phyloP scores from a whole-genome alignment of 2,329 filamentous ascomycete species.

The Colletotrichum aenigma region DNA sequence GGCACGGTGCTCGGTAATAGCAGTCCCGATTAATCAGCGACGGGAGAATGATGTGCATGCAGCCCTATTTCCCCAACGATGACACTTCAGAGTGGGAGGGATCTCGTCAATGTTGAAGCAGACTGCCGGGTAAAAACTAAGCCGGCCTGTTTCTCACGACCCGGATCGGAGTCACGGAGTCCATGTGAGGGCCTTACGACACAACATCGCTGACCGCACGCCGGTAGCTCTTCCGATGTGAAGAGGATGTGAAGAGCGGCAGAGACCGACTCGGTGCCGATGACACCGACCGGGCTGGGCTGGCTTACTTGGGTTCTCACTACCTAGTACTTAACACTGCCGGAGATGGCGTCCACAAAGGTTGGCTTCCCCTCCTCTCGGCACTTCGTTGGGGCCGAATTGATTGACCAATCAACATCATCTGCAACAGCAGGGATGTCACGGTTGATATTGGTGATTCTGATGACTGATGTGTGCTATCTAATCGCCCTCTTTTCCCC shows the following conservation, averaged over 20 bases:
- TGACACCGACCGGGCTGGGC: background rate
- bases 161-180: background rate
- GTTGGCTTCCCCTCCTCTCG: background rate
- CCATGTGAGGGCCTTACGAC: background rate
- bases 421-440: background rate
- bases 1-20: background rate
- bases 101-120: background rate
- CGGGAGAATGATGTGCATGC: background rate
- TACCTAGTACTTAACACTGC: background rate
- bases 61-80: background rate
- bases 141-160: background rate
- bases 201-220: background rate
- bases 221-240: background rate
- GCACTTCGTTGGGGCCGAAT: background rate
- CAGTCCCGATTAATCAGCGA: background rate
- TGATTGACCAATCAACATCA: background rate
- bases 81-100: background rate
- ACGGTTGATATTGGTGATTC: background rate
- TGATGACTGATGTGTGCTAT: background rate
- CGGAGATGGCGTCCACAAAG: background rate
- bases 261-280: constrained; percentile 6
- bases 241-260: background rate
- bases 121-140: background rate
- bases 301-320: background rate
- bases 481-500: background rate